phyloP scores from a whole-genome alignment of 2,329 filamentous ascomycete species.

The Didymella keratinophila region DNA sequence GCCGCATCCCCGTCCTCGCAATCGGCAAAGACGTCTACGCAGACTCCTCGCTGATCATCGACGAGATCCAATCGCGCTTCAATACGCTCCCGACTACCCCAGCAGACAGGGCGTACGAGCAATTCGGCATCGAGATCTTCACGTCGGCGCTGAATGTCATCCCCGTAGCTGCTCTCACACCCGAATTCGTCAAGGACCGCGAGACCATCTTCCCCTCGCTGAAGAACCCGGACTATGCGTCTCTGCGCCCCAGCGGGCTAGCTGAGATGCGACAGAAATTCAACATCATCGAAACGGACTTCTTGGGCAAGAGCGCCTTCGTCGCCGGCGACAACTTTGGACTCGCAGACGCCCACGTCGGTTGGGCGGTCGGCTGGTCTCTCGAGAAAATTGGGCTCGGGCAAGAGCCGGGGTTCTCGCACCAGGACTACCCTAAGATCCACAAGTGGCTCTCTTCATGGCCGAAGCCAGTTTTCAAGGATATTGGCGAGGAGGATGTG shows the following conservation, averaged over 20 bases:
- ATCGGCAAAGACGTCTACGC: conserved; percentile 73
- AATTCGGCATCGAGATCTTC: conserved; percentile 10
- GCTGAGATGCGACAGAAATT: conserved; percentile 14
- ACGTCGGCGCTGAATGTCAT: conserved; percentile 5
- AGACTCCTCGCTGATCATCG: conserved; percentile 73
- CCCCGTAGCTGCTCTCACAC: conserved; percentile 16
- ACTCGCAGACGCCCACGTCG: conserved; percentile 15
- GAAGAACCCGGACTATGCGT: conserved; percentile 1
- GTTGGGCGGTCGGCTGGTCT: conserved; percentile 14
- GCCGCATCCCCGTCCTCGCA: conserved; percentile 72
- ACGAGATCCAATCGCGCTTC: conserved; percentile 66
- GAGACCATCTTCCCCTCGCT: conserved; percentile 9
- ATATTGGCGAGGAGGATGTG: conserved; percentile 1
- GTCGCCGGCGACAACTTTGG: conserved; percentile 9
- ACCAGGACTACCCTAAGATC: conserved; percentile 4
- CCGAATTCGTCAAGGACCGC: conserved; percentile 13
- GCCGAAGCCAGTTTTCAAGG: conserved; percentile 6
- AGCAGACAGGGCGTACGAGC: conserved; percentile 41
- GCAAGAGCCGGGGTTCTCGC: conserved; percentile 6
- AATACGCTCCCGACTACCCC: conserved; percentile 45
- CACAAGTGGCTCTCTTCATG: conserved; percentile 7
- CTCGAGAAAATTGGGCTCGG: conserved; percentile 4
- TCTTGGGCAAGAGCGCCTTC: conserved; percentile 1
- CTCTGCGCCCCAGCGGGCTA: conserved; percentile 12
- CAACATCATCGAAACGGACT: conserved; percentile 13